Conservation (phyloP, 345 rosid genomes). For the Psidium friedrichsthalianum region DNA sequence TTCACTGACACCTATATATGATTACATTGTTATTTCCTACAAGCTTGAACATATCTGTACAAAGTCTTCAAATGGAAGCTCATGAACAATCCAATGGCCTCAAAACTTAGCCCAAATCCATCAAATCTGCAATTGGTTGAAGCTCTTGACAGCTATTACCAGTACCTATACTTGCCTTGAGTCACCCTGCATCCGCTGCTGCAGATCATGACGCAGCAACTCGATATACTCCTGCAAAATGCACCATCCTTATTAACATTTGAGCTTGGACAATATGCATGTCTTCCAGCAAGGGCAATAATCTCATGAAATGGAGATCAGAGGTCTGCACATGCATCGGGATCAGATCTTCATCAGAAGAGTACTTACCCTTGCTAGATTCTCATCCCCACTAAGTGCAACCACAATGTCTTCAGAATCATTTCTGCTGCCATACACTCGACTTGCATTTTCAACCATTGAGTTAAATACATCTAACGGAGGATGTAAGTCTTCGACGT, state of each 20-base stretch:
- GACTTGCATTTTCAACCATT: slow-evolving; percentile 46
- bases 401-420: slow-evolving; percentile 29
- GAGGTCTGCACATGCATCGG: not conserved
- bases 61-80: not conserved
- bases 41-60: not conserved
- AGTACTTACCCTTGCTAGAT: slow-evolving; percentile 44
- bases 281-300: not conserved
- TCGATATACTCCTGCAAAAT: slow-evolving; percentile 55
- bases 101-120: not conserved
- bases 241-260: not conserved
- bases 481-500: slow-evolving; percentile 36
- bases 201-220: slow-evolving; percentile 43
- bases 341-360: not conserved
- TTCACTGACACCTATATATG: not conserved
- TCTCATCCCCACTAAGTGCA: slow-evolving; percentile 48
- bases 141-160: not conserved
- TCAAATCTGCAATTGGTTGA: not conserved
- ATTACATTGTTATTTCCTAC: not conserved
- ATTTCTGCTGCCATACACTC: slow-evolving; percentile 10
- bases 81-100: not conserved
- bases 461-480: slow-evolving; percentile 53
- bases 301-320: not conserved
- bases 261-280: not conserved
- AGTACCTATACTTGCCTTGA: not conserved
- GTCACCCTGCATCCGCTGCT: slow-evolving; percentile 22